These are phyloP conservation scores for Termitomyces sp. DNA, from an alignment of 768 basidiomycete species.

Conservation along the genomic window DNA sequence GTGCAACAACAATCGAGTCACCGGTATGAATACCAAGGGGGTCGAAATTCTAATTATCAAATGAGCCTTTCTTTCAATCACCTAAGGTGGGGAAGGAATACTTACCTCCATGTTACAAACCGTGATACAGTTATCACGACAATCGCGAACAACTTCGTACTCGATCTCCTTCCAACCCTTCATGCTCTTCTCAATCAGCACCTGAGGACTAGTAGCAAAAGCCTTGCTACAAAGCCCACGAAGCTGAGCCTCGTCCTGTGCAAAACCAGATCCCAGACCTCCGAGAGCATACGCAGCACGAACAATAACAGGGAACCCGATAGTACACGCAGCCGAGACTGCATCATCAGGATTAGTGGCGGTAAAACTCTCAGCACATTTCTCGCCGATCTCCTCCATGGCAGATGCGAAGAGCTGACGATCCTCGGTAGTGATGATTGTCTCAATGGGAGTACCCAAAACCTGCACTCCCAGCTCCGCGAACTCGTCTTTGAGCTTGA, in stretches of 20 bases:
- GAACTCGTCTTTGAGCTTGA: conserved; percentile 98
- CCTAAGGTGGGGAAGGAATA: not conserved
- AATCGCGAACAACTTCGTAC: conserved; percentile 98
- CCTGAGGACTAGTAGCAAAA: conserved; percentile 96
- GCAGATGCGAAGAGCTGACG: conserved; percentile 89
- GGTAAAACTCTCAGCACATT: conserved; percentile 85
- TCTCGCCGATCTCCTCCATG: conserved; percentile 95
- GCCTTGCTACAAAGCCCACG: conserved; percentile 88
- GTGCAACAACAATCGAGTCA: conserved; percentile 97
- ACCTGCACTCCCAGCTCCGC: conserved; percentile 85
- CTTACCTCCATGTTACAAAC: conserved; percentile 99
- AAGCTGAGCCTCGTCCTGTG: conserved; percentile 89
- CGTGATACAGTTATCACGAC: conserved; percentile 97
- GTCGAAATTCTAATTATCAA: conserved; percentile 81
- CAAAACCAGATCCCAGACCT: conserved; percentile 93
- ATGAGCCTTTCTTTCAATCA: not conserved
- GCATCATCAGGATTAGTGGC: conserved; percentile 89
- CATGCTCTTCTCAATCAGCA: conserved; percentile 99
- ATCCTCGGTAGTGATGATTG: conserved; percentile 96
- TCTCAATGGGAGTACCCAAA: conserved; percentile 94
- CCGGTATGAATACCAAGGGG: conserved; percentile 98
- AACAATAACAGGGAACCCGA: conserved; percentile 95
- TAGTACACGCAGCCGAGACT: conserved; percentile 69
- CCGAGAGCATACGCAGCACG: conserved; percentile 96
- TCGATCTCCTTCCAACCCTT: conserved; percentile 99